These are phyloP conservation scores for Neurospora sp. DNA, from an alignment of 495 filamentous ascomycete genomes.

Conservation along the genomic window DNA sequence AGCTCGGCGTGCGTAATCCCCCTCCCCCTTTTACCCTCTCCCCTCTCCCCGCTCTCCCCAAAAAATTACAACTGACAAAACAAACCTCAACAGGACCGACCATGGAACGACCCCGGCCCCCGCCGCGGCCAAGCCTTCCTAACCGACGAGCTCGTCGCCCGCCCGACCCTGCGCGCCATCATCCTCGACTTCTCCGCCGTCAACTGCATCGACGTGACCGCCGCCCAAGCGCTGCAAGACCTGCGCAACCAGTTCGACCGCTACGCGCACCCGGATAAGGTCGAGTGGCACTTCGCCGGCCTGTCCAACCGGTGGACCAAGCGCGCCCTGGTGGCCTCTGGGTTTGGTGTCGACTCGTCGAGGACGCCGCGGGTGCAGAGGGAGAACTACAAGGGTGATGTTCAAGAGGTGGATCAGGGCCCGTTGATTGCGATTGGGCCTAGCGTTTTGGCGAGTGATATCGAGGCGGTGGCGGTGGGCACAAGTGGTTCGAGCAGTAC, in stretches of 20 bases:
- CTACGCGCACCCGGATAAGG: slow-evolving; percentile 36
- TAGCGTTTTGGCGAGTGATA: not conserved
- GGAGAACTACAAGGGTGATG: not conserved
- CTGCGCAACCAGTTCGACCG: slow-evolving; percentile 37
- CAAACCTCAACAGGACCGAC: slow-evolving; percentile 24
- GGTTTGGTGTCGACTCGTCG: slow-evolving; percentile 29
- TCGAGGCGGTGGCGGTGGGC: not conserved
- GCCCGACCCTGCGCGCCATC: slow-evolving; percentile 36
- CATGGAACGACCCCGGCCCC: slow-evolving; percentile 86
- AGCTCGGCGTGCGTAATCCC: slow-evolving; percentile 28
- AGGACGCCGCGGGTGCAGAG: not conserved
- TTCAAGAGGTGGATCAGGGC: not conserved
- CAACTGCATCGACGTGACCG: slow-evolving; percentile 38
- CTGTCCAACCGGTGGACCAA: slow-evolving; percentile 40
- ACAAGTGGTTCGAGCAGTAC: not conserved
- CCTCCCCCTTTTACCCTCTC: not conserved
- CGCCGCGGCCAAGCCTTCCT: slow-evolving; percentile 39
- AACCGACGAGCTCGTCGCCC: slow-evolving; percentile 19
- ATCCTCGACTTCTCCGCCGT: slow-evolving; percentile 42
- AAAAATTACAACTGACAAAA: slow-evolving; percentile 4
- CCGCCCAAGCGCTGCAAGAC: slow-evolving; percentile 40
- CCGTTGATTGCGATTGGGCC: slow-evolving; percentile 15
- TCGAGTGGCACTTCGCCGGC: slow-evolving; percentile 44
- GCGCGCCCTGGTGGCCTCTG: slow-evolving; percentile 36
- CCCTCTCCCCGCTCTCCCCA: not conserved